Evolutionary conservation across 2,329 filamentous ascomycete genomes (phyloP), one percentile per base, ranked within the genome.

Genomic region (Ilyonectria robusta): DNA sequence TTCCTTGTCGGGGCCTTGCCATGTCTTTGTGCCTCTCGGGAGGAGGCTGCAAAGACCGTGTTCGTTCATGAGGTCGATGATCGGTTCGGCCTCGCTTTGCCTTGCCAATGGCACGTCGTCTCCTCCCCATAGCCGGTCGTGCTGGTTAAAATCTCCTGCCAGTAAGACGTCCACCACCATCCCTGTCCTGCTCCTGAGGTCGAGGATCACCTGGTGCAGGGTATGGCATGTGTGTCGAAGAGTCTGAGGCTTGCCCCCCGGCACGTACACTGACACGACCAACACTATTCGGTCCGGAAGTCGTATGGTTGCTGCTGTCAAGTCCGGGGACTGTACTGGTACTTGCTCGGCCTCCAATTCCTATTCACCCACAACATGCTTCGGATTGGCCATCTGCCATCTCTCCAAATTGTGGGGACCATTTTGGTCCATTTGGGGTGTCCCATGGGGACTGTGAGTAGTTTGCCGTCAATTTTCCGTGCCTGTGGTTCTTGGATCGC

Each of bases 31-130:
- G 2, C 77, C 78, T 23, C 21, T 23, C 21, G 21, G 21, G n/a
- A 3, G 3, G 21, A 3, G 3, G 21, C 2, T 3, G 2, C 74
- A 62, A 3, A 82, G 75, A 46, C 55, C 59, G 66, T 73, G 74
- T 42, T 81, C 72, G 67, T 66, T 77, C 69, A 82, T 81, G 6
- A 82, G 69, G 61, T 81, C 68, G 56, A 82, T 77, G 50, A 81
- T 80, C 56, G 58, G 68, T 53, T 81, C 73, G 29, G 73, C 80
- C 72, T 82, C 77, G 21, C 80, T 79, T 66, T 83, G 70, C 62
- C 77, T 76, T 21, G 33, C 47, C 17, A 48, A 13, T 3, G 37
- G 62, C 17, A 71, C 55, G 9, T 67, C 59, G 11, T 70, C 67
- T 44, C 67, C 35, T 10, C 11, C 10, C 35, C 35, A 37, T 23